These are phyloP conservation scores for Eucalyptus virginea DNA, from an alignment of 345 rosid genomes.

Conservation along the genomic window DNA sequence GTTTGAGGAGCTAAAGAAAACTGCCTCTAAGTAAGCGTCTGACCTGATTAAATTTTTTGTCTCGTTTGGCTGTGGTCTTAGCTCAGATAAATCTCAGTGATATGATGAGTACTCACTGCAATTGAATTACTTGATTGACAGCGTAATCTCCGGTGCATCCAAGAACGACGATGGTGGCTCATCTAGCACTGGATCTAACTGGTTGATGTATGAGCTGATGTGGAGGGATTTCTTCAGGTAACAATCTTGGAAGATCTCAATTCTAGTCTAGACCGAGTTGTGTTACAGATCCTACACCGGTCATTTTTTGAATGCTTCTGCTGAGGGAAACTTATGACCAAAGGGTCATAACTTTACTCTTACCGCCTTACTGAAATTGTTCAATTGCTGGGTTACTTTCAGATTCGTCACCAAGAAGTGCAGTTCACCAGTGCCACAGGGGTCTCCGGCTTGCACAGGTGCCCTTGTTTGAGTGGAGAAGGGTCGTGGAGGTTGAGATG, in stretches of 20 bases:
- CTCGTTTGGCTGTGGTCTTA: neutral
- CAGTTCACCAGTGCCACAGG: constrained; percentile 19
- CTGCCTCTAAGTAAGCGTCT: constrained; percentile 35
- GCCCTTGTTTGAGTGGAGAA: constrained; percentile 12
- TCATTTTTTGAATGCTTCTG: neutral
- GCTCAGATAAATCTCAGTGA: neutral
- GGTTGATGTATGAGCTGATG: constrained; percentile 41
- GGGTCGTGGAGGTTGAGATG: neutral
- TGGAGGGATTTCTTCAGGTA: constrained; percentile 65
- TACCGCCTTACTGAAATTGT: neutral
- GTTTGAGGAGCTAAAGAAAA: constrained; percentile 90
- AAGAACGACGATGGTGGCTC: constrained; percentile 7
- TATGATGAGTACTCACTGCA: neutral
- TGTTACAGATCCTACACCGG: neutral
- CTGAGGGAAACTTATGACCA: neutral
- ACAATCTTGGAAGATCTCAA: neutral
- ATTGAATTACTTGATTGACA: neutral
- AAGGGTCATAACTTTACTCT: neutral
- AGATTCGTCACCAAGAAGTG: constrained; percentile 44
- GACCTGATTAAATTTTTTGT: neutral
- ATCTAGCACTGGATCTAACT: constrained; percentile 21
- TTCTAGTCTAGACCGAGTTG: neutral
- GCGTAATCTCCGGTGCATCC: constrained; percentile 14
- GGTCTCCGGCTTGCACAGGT: constrained; percentile 17
- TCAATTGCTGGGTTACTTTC: neutral